Evolutionary conservation across 148 eudicot species (phyloP).

Genomic region (Mesembryanthemum crystallinum): DNA sequence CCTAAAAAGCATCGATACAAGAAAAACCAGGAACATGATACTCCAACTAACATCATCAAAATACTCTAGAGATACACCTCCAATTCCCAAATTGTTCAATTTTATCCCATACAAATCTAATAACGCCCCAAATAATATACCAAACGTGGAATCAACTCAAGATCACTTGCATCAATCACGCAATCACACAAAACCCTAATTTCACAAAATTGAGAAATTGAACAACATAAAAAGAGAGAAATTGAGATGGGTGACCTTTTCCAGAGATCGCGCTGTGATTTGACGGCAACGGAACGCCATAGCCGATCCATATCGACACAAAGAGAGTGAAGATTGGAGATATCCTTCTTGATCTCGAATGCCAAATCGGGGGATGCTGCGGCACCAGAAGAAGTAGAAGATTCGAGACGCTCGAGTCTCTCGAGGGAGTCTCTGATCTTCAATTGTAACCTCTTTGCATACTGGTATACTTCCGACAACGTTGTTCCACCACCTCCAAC

Average conservation of each 20-base stretch:
- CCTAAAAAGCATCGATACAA: neutral
- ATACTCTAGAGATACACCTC: too few species aligned
- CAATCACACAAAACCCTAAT: neutral
- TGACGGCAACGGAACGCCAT: slow-evolving; percentile 77
- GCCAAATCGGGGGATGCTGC: slow-evolving; percentile 65
- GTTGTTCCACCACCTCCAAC: slow-evolving; percentile 47
- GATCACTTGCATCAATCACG: neutral
- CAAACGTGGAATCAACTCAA: too few species aligned
- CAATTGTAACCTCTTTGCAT: slow-evolving; percentile 56
- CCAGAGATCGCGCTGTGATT: slow-evolving; percentile 95
- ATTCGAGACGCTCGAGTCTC: slow-evolving; percentile 75
- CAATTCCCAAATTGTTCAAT: too few species aligned
- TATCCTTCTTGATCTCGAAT: slow-evolving; percentile 48
- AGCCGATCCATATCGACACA: slow-evolving; percentile 76
- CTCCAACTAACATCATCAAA: neutral
- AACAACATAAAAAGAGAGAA: too few species aligned
- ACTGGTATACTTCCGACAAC: slow-evolving; percentile 71
- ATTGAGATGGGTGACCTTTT: slow-evolving; percentile 49
- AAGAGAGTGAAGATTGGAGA: slow-evolving; percentile 58
- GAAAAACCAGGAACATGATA: neutral
- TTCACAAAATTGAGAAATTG: neutral
- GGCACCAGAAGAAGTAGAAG: slow-evolving; percentile 41
- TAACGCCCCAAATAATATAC: too few species aligned
- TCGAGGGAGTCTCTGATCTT: slow-evolving; percentile 63
- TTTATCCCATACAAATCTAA: too few species aligned